Conservation (phyloP, 2,329 filamentous ascomycete genomes). For the Tolypocladium ophioglossoides region DNA sequence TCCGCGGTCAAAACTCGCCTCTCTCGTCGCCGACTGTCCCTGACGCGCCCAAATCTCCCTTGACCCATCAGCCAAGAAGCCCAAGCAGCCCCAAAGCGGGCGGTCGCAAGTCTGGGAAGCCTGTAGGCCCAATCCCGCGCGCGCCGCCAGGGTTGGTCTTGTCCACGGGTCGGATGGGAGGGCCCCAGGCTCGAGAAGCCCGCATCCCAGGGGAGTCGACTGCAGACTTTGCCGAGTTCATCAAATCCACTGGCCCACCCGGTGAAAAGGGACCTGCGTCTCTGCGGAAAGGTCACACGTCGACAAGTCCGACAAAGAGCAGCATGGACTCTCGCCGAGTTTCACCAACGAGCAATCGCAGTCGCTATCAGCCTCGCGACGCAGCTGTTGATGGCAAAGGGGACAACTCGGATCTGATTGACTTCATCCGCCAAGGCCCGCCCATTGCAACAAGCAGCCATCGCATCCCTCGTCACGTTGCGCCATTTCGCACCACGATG, state of each 20-base stretch:
- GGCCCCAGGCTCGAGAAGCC: constrained; percentile 54
- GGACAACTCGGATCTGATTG: constrained; percentile 78
- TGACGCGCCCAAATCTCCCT: constrained; percentile 22
- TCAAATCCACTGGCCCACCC: constrained; percentile 72
- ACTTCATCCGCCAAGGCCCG: constrained; percentile 87
- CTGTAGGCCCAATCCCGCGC: constrained; percentile 10
- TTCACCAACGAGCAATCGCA: constrained; percentile 31
- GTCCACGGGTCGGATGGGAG: constrained; percentile 12
- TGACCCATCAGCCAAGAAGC: constrained; percentile 3
- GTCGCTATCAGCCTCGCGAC: constrained; percentile 60
- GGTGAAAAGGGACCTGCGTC: constrained; percentile 27
- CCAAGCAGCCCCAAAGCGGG: constrained; percentile 2
- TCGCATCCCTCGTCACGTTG: constrained; percentile 71
- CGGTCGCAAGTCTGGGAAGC: constrained; percentile 7
- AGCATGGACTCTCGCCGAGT: constrained; percentile 28
- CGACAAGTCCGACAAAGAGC: constrained; percentile 20
- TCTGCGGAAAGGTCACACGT: constrained; percentile 21
- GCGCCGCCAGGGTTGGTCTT: constrained; percentile 10
- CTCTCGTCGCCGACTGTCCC: constrained; percentile 36
- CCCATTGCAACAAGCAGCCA: constrained; percentile 49
- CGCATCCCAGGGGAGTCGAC: constrained; percentile 60
- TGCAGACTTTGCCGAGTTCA: constrained; percentile 80
- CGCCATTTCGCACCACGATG: constrained; percentile 75
- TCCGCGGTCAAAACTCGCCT: constrained; percentile 28
- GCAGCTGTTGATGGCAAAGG: constrained; percentile 50